A percentile compares a stretch with the other conserved stretches of the same genome.
Evolutionary conservation across 352 stramenopile genomes (phyloP).

Genomic region (Globisporangium splendens): DNA sequence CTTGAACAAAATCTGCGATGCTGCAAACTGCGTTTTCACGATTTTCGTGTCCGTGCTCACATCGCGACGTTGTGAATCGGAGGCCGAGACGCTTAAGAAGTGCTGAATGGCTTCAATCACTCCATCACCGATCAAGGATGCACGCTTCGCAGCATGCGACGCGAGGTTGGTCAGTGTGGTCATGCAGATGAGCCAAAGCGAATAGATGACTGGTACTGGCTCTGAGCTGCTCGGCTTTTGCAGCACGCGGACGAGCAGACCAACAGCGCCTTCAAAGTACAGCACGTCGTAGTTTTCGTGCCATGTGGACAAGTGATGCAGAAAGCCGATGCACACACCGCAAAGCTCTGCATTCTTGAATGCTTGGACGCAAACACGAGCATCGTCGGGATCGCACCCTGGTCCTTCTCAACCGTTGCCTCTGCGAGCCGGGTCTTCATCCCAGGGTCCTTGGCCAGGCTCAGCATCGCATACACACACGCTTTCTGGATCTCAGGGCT

Average conservation of each 20-base stretch:
- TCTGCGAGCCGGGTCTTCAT: constrained; percentile 74
- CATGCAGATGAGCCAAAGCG: constrained; percentile 49
- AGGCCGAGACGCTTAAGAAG: constrained; percentile 41
- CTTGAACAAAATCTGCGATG: constrained; percentile 55
- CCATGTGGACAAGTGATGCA: constrained; percentile 67
- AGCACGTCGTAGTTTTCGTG: constrained; percentile 58
- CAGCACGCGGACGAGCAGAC: constrained; percentile 51
- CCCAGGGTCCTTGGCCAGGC: constrained; percentile 54
- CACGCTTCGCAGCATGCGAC: constrained; percentile 30
- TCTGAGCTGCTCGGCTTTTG: constrained; percentile 40
- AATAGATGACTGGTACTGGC: constrained; percentile 39
- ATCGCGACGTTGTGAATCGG: constrained; percentile 37
- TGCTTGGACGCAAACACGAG: constrained; percentile 60
- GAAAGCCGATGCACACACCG: constrained; percentile 59
- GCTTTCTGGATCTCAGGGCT: constrained; percentile 72
- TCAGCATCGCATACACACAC: constrained; percentile 77
- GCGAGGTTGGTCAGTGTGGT: constrained; percentile 58
- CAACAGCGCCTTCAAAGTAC: constrained; percentile 59
- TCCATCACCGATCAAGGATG: constrained; percentile 49
- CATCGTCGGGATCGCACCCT: constrained; percentile 65
- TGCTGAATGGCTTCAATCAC: constrained; percentile 62
- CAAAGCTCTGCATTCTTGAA: constrained; percentile 55
- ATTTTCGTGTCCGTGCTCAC: constrained; percentile 35
- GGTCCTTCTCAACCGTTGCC: constrained; percentile 25
- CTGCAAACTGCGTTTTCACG: constrained; percentile 50